Evolutionary conservation across 345 rosid species (phyloP), one percentile per base, ranked within the genome.

Genomic region (Orychophragmus violaceus): DNA sequence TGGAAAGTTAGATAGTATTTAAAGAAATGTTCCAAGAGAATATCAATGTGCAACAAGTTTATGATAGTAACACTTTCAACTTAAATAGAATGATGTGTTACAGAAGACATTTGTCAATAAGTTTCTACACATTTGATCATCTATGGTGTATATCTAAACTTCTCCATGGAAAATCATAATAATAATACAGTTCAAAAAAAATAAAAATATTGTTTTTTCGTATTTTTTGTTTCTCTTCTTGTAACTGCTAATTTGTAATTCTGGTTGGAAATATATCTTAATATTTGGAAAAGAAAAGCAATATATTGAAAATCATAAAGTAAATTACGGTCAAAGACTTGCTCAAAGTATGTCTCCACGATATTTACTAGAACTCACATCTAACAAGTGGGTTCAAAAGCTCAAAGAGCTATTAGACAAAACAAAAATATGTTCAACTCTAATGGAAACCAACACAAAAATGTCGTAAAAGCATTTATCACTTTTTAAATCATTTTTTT

Each of bases 341-440:
- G 50, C 64, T 25, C 44, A 71, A 45, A 39, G 45, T 39, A 39
- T 39, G 19, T 39, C 44, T n/a, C 17, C 45, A 39, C 58, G 25
- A 63, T 63, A 25, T 42, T 41, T 46, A 64, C 25, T 10, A 61
- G 28, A 53, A 53, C 17, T 62, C 75, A 62, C 39, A 51, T 48
- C 56, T 1, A 35, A 7, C 75, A 70, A 70, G 69, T 70, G 68
- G 74, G 16, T 32, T 70, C 16, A 52, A 42, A n/a, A 62, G 48
- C 62, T 41, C 30, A 51, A 60, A 53, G 22, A 50, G 53, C 25
- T 60, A 37, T n/a, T 52, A 6, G 68, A 44, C 74, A 45, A 60
- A 69, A 32, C 12, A 37, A 14, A 17, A 3, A 14, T 7, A 19
- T 60, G 41, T 28, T 19, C 25, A 44, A 18, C 8, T 28, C 41